These are phyloP conservation scores for Microcera coccophila DNA, from an alignment of 2,329 filamentous ascomycete genomes.

Conservation along the genomic window DNA sequence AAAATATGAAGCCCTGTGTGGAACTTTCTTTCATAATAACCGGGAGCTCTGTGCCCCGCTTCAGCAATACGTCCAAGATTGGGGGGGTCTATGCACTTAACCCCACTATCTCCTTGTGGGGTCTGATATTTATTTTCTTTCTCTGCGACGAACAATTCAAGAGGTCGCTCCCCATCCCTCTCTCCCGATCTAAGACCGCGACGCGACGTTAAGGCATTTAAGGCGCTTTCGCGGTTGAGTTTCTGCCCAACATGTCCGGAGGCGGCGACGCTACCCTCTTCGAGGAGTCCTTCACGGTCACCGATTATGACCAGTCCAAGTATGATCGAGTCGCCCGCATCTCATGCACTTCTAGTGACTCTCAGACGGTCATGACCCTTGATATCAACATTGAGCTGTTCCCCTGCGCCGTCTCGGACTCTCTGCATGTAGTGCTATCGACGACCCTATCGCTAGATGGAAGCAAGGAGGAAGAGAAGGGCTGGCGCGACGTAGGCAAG, in stretches of 20 bases:
- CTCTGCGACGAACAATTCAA: not conserved
- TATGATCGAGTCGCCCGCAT: conserved; percentile 95
- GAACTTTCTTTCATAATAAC: too few relatives aligned
- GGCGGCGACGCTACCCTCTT: conserved; percentile 88
- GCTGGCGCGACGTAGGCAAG: conserved; percentile 74
- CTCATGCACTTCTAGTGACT: conserved; percentile 70
- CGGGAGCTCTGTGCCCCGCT: conserved; percentile 21
- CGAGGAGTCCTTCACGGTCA: conserved; percentile 86
- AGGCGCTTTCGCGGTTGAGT: not conserved
- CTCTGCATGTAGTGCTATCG: conserved; percentile 75
- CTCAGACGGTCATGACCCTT: conserved; percentile 71
- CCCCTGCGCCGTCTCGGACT: conserved; percentile 69
- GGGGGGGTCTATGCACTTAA: conserved; percentile 7
- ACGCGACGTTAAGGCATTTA: not conserved
- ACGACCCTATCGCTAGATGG: conserved; percentile 86
- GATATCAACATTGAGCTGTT: conserved; percentile 96
- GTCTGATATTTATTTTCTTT: not conserved
- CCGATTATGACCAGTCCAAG: conserved; percentile 73
- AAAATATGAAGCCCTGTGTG: too few relatives aligned
- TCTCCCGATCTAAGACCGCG: not conserved
- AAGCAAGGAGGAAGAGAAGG: conserved; percentile 67
- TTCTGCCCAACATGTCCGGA: conserved; percentile 30
- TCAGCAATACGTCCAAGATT: conserved; percentile 17
- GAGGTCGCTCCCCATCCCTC: not conserved
- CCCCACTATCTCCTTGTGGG: conserved; percentile 13